These are phyloP conservation scores for Nannochloropsis granulata DNA, from an alignment of 108 stramenopile species.

Conservation along the genomic window DNA sequence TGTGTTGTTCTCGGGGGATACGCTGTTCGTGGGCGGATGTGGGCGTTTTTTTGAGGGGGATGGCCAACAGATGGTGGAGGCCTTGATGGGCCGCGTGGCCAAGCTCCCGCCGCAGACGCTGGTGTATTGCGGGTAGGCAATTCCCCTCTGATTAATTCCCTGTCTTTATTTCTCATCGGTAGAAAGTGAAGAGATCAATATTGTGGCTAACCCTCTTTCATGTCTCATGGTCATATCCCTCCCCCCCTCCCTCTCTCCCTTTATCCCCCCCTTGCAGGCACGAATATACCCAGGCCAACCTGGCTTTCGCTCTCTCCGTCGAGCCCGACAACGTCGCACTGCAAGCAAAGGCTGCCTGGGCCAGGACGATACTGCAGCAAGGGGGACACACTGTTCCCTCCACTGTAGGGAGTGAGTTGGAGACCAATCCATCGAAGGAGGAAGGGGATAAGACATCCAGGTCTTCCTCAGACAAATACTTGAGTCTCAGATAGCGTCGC, in stretches of 20 bases:
- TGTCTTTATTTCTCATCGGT: not conserved
- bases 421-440: slow-evolving; percentile 41
- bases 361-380: not conserved
- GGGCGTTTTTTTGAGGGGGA: slow-evolving; percentile 46
- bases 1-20: slow-evolving; percentile 53
- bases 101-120: slow-evolving; percentile 43
- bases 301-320: slow-evolving; percentile 42
- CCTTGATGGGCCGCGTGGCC: slow-evolving; percentile 13
- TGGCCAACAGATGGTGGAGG: slow-evolving; percentile 20
- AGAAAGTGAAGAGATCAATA: not conserved
- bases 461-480: not conserved
- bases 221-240: not conserved
- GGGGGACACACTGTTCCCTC: slow-evolving; percentile 25
- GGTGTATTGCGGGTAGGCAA: slow-evolving; percentile 41
- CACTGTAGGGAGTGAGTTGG: slow-evolving; percentile 35
- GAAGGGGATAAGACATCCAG: not conserved
- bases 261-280: slow-evolving; percentile 15
- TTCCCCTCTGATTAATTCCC: too few relatives aligned
- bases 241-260: not conserved
- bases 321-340: slow-evolving; percentile 43
- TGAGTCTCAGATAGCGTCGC: not conserved
- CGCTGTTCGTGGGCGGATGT: slow-evolving; percentile 51
- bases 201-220: not conserved
- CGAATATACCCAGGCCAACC: slow-evolving; percentile 54
- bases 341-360: slow-evolving; percentile 21